These are phyloP conservation scores for Knufia fluminis DNA, from an alignment of 2,329 filamentous ascomycete species.

Conservation along the genomic window DNA sequence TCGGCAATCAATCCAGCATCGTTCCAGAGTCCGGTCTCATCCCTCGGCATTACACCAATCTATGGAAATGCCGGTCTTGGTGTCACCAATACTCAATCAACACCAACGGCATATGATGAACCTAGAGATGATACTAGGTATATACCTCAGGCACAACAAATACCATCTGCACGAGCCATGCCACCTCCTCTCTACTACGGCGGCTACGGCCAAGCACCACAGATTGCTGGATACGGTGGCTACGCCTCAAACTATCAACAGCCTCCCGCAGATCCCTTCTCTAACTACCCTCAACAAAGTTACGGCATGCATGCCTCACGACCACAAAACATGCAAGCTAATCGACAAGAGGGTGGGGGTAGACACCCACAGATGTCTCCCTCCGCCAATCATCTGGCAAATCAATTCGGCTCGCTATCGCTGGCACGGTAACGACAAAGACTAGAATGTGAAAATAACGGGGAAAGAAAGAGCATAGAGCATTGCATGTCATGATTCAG, in stretches of 20 bases:
- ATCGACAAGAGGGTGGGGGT: background rate
- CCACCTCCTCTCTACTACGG: slow-evolving; percentile 6
- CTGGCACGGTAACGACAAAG: slow-evolving; percentile 5
- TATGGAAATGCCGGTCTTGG: slow-evolving; percentile 14
- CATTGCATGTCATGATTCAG: background rate
- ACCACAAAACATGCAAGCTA: slow-evolving; percentile 3
- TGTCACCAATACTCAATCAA: background rate
- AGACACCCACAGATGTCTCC: background rate
- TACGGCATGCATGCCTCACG: background rate
- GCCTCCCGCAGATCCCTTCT: slow-evolving; percentile 4
- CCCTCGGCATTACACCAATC: slow-evolving; percentile 50
- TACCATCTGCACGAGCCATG: slow-evolving; percentile 1
- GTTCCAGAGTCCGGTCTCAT: slow-evolving; percentile 67
- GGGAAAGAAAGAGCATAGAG: slow-evolving; percentile 1
- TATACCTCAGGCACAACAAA: slow-evolving; percentile 3
- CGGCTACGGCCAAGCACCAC: slow-evolving; percentile 7
- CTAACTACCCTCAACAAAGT: background rate
- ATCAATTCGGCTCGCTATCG: slow-evolving; percentile 9
- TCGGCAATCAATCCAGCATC: slow-evolving; percentile 97
- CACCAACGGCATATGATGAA: background rate
- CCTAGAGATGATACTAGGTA: slow-evolving; percentile 3
- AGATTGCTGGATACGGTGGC: background rate
- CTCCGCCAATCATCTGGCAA: background rate
- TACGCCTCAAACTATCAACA: slow-evolving; percentile 3
- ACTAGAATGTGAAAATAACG: slow-evolving; percentile 5